Base-by-base conservation (phyloP, 169 alveolate genomes). In the Plasmodium cynomolgi region DNA sequence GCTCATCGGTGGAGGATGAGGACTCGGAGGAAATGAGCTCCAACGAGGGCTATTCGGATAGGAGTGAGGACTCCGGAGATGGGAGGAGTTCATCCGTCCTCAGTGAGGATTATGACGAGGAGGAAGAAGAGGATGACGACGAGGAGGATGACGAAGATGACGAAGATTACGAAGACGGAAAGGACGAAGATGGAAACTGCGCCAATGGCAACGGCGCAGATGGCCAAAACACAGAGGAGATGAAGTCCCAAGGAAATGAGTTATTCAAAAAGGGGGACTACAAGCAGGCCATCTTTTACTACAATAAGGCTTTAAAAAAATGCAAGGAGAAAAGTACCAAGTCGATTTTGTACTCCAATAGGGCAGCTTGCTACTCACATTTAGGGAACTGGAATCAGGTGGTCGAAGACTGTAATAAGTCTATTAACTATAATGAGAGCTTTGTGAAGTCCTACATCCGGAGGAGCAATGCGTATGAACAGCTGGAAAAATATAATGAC, bases 291-390 rank as follows among this genome's bases (percentile, higher is more conserved):
- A 84, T 92, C 26, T 94, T 93, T 86, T 91, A 93, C 92, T 96
- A 96, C 75, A 92, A 91, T 83, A 83, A 71, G 29, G 97, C 98
- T 17, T 77, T 96, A 72, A 73, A 41, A 92, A 47, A 95, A 86
- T 94, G 96, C 79, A 96, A 96, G 79, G 95, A 94, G 72, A 86
- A 95, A 80, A 62, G 94, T 81, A 84, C 95, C 33, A 93, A 93
- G 71, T 94, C 97, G 15, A 94, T 95, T 80, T 73, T 96, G 23
- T 96, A 95, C 50, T 95, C 97, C 37, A 96, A 95, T 94, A 85
- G 98, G 74, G 98, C 98, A 34, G 98, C 98, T 31, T 98, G 98
- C 83, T 97, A 98, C 37, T 77, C 96, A 54, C 95, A 96, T 44
- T 84, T 95, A 84, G 94, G 91, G 17, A 95, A 96, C 31, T 95